Conservation (phyloP, 225 moss, liverwort and hornwort species). For the Polytrichum commune region DNA sequence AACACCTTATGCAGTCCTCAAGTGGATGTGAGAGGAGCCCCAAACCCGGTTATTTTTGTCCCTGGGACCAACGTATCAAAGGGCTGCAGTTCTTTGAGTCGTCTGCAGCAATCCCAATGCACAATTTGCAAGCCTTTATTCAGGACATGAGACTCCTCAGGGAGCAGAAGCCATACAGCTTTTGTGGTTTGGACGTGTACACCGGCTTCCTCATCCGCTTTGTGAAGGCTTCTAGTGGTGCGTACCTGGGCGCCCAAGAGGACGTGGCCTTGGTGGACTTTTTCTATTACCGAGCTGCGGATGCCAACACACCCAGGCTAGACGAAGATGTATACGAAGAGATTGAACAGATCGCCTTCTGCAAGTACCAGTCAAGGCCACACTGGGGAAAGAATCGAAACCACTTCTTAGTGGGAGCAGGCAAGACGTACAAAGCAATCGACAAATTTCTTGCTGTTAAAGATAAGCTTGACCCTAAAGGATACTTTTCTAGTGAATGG, state of each 20-base stretch:
- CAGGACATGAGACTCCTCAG: constrained; percentile 20
- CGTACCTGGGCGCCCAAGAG: constrained; percentile 18
- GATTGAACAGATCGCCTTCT: constrained; percentile 7
- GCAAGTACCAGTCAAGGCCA: constrained; percentile 8
- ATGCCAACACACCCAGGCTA: constrained; percentile 4
- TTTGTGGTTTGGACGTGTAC: constrained; percentile 16
- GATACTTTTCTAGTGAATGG: constrained; percentile 13
- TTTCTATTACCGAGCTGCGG: constrained; percentile 1
- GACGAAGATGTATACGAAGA: constrained; percentile 12
- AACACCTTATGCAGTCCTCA: constrained; percentile 7
- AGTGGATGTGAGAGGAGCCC: constrained; percentile 12
- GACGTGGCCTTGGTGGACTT: constrained; percentile 5
- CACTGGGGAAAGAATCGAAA: constrained; percentile 20
- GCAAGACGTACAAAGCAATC: neutral
- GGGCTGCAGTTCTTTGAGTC: constrained; percentile 17
- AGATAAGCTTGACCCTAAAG: constrained; percentile 12
- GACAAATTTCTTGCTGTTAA: constrained; percentile 6
- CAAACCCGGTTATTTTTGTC: neutral
- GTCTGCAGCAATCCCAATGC: constrained; percentile 13
- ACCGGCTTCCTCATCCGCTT: constrained; percentile 24
- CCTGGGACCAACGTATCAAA: neutral
- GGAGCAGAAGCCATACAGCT: neutral
- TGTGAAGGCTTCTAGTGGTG: constrained; percentile 1
- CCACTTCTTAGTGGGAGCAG: neutral
- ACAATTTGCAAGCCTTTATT: constrained; percentile 11